A percentile compares a stretch with the other conserved stretches of the same genome.
phyloP scores from a whole-genome alignment of 2,329 filamentous ascomycete species.

The Penicillium polonicum region DNA sequence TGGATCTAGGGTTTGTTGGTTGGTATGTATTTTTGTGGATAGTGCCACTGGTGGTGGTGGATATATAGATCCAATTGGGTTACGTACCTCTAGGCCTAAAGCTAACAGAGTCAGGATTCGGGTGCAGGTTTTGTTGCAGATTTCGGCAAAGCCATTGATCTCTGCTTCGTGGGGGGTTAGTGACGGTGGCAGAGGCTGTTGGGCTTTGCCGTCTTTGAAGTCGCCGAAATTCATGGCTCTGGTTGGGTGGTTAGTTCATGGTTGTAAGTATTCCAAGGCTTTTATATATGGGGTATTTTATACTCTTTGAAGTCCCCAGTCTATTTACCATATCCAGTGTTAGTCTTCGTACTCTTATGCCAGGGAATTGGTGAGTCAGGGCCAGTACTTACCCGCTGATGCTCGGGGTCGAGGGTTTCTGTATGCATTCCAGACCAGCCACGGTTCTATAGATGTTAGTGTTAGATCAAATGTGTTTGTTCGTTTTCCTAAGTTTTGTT shows the following conservation, averaged over 20 bases:
- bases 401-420: constrained; percentile 81
- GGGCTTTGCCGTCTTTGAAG: constrained; percentile 65
- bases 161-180: constrained; percentile 60
- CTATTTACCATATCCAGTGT: constrained; percentile 42
- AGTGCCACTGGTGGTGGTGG: neutral
- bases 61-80: neutral
- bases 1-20: constrained; percentile 38
- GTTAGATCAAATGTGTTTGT: neutral
- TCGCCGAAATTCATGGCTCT: constrained; percentile 92
- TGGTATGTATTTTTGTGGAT: neutral
- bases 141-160: constrained; percentile 64
- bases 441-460: constrained; percentile 59
- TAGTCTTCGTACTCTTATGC: constrained; percentile 3
- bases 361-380: neutral
- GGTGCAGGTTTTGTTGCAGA: constrained; percentile 71
- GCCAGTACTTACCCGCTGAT: constrained; percentile 63
- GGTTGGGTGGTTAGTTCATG: constrained; percentile 8
- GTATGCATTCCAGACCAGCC: constrained; percentile 88
- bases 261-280: neutral
- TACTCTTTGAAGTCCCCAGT: constrained; percentile 87
- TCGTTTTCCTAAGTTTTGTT: neutral
- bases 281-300: constrained; percentile 18
- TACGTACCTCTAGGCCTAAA: constrained; percentile 65
- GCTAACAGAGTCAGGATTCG: constrained; percentile 75
- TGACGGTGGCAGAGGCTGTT: constrained; percentile 71